Base-by-base conservation (phyloP, 345 rosid genomes). In the Syzygium aqueum region DNA sequence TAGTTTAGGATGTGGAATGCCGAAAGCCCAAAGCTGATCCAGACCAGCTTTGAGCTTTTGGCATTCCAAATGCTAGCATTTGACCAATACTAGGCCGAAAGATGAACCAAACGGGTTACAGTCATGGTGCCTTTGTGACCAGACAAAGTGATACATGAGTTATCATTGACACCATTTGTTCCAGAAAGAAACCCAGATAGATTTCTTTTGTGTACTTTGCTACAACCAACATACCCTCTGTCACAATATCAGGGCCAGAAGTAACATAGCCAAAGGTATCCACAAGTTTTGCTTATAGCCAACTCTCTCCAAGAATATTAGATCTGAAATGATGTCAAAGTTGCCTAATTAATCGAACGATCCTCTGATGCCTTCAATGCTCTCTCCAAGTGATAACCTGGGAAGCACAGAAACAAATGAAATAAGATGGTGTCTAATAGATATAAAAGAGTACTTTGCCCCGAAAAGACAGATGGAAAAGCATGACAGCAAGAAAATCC, bases 351-450 rank as follows among this genome's bases (percentile, higher is more conserved):
- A 89, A 84, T 92, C 93, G 37, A 93, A 92, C 46, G 94, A 85
- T 87, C 96, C 95, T 86, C 85, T 92, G 85, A 94, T 88, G 57
- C 93, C 95, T 46, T 91, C 93, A 13, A 93, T 88, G 87, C 94
- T 90, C 89, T 94, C 96, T 78, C 94, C 96, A 84, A 93, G 8
- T 53, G 95, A 94, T 63, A 90, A 86, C 91, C 95, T 94, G 93
- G 22, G 89, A 65, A 85, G 15, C 80, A 56, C 49, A 19, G 49
- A 37, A 73, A 73, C 49, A 77, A 4, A 28, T 22, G 63, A n/a
- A 85, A 67, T 85, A 51, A 51, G 50, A 85, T 33, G 80, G 2
- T 56, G 43, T 85, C 46, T 40, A 23, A 33, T n/a, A 27, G 84
- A 77, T 22, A 84, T 15, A 78, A 51, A 53, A 83, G 19, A 49